These are phyloP conservation scores for Emergomyces africanus DNA, from an alignment of 2,329 filamentous ascomycete species.

Conservation along the genomic window DNA sequence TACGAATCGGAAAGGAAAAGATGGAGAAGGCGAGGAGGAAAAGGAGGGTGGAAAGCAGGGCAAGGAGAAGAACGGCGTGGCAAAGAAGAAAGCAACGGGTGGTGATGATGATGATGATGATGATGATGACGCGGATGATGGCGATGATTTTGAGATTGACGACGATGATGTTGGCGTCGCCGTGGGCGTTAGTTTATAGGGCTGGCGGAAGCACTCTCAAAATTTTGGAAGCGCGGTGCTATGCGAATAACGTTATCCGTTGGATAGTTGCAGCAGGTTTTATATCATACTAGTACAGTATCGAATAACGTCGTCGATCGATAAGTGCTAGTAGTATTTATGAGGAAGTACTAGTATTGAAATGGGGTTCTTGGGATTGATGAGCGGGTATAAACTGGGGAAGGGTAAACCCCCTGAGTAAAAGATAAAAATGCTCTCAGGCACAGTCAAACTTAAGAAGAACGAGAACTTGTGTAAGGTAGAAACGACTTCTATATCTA, in stretches of 20 bases:
- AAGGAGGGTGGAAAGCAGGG: conserved; percentile 32
- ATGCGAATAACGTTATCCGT: background rate
- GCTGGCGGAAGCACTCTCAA: background rate
- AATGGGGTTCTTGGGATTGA: background rate
- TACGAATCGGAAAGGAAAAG: conserved; percentile 34
- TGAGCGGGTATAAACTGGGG: no score
- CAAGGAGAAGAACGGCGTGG: conserved; percentile 22
- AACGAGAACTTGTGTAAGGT: no score
- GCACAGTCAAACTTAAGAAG: no score
- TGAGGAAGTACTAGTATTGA: no score
- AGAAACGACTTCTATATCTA: no score
- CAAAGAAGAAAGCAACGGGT: no score
- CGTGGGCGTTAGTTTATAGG: background rate
- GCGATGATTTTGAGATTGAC: conserved; percentile 14
- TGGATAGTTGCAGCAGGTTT: background rate
- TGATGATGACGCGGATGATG: conserved; percentile 23
- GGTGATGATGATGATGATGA: conserved; percentile 21
- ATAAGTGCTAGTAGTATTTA: no score
- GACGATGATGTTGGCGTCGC: conserved; percentile 21
- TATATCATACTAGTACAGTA: background rate
- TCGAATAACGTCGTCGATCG: background rate
- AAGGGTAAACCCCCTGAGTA: no score
- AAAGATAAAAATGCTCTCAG: no score
- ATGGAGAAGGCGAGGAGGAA: conserved; percentile 30
- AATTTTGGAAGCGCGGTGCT: background rate